Conservation (phyloP, 257 asterid genomes). For the Salvia rosmarinus region DNA sequence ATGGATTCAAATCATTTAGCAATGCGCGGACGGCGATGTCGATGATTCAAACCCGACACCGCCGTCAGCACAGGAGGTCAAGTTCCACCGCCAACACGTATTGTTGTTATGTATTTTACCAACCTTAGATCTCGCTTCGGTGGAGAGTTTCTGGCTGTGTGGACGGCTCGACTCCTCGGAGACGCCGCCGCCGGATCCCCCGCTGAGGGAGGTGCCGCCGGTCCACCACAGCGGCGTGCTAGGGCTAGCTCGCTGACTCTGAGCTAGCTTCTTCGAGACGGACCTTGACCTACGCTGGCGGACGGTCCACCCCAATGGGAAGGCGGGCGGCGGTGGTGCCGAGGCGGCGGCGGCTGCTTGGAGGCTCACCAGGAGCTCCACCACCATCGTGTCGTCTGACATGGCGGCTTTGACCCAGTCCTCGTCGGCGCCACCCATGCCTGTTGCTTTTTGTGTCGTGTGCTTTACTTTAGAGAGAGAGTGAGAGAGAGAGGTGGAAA, state of each 20-base stretch:
- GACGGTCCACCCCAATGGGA: conserved; percentile 64
- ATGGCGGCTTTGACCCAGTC: conserved; percentile 66
- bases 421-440: conserved; percentile 51
- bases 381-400: conserved; percentile 63
- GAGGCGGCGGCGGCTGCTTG: conserved; percentile 35
- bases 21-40: neutral
- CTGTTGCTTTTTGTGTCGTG: conserved; percentile 14
- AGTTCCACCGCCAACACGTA: neutral
- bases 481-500: conserved; percentile 29
- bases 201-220: conserved; percentile 66
- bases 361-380: conserved; percentile 54
- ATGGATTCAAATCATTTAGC: neutral
- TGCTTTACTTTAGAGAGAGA: conserved; percentile 1
- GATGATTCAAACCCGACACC: neutral
- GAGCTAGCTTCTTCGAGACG: conserved; percentile 41
- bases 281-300: conserved; percentile 75
- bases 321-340: conserved; percentile 22
- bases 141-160: conserved; percentile 29
- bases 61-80: neutral
- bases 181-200: conserved; percentile 46
- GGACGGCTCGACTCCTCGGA: conserved; percentile 56
- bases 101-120: conserved; percentile 27
- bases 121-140: conserved; percentile 76
- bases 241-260: conserved; percentile 57
- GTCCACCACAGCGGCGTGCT: conserved; percentile 79